Percentiles rank a stretch among this genome's conserved stretches.
phyloP scores from a whole-genome alignment of 441 rosid genomes.

The Erodium texanum region DNA sequence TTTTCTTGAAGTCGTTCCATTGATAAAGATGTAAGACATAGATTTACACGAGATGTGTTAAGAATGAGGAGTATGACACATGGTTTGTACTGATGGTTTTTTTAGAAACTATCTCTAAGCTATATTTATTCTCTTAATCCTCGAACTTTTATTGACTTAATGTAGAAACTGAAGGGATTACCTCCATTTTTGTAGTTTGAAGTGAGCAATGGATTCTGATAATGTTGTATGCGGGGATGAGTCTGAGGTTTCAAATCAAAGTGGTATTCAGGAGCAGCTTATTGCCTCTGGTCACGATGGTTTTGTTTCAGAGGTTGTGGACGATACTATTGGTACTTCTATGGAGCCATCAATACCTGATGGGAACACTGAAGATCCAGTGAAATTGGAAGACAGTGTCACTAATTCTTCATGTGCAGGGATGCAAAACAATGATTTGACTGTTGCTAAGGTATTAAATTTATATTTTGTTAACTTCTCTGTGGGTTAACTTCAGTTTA shows the following conservation, averaged over 20 bases:
- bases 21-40: not conserved
- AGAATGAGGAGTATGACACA: not conserved
- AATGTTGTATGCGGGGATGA: slow-evolving; percentile 29
- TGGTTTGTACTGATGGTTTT: not conserved
- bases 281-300: slow-evolving; percentile 28
- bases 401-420: slow-evolving; percentile 15
- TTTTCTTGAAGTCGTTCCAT: not conserved
- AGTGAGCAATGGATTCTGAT: slow-evolving; percentile 61
- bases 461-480: slow-evolving; percentile 7
- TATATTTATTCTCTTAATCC: slow-evolving; percentile 12
- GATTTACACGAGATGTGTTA: not conserved
- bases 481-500: slow-evolving; percentile 7
- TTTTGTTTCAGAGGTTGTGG: slow-evolving; percentile 18
- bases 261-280: slow-evolving; percentile 34
- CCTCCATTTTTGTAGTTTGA: slow-evolving; percentile 17
- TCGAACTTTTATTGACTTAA: slow-evolving; percentile 11
- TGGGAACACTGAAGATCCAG: slow-evolving; percentile 28
- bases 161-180: not conserved
- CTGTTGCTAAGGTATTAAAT: slow-evolving; percentile 29
- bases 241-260: slow-evolving; percentile 40
- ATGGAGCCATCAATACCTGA: slow-evolving; percentile 20
- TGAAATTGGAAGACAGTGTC: slow-evolving; percentile 29
- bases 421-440: slow-evolving; percentile 30
- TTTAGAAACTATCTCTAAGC: not conserved
- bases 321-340: slow-evolving; percentile 28